phyloP scores from a whole-genome alignment of 768 basidiomycete species.

The Piloderma croceum region DNA sequence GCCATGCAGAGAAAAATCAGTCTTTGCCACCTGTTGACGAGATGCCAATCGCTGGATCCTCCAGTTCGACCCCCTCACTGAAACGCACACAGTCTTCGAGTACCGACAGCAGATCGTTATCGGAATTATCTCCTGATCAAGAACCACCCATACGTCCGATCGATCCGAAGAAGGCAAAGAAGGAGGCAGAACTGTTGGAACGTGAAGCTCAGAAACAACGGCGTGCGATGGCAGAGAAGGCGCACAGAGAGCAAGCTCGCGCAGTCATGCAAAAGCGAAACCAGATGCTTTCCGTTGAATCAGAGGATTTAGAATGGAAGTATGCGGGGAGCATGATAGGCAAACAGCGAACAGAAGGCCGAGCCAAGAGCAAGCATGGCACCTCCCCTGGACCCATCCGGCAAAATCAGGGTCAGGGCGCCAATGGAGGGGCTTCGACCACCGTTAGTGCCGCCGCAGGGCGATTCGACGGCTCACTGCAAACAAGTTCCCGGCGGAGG shows the following conservation, averaged over 20 bases:
- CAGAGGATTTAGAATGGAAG: constrained; percentile 61
- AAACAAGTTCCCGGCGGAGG: constrained; percentile 44
- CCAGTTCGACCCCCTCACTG: constrained; percentile 55
- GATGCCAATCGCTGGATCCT: constrained; percentile 52
- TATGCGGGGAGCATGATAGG: constrained; percentile 38
- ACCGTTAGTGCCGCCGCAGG: constrained; percentile 61
- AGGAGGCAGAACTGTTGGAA: constrained; percentile 72
- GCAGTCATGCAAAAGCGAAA: constrained; percentile 90
- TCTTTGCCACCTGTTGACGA: constrained; percentile 64
- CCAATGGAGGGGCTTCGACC: constrained; percentile 35
- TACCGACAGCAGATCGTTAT: constrained; percentile 62
- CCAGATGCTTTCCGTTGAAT: constrained; percentile 51
- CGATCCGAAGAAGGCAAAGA: constrained; percentile 73
- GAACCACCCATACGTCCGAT: constrained; percentile 34
- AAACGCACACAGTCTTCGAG: constrained; percentile 78
- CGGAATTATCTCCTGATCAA: constrained; percentile 46
- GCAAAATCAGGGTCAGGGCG: constrained; percentile 43
- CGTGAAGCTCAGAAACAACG: constrained; percentile 82
- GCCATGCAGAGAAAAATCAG: constrained; percentile 64
- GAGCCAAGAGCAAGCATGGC: constrained; percentile 44
- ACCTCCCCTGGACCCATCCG: constrained; percentile 61
- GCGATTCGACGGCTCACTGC: constrained; percentile 36
- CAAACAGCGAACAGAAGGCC: constrained; percentile 29
- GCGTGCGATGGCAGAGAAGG: constrained; percentile 67
- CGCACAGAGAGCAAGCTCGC: constrained; percentile 80